Conservation (phyloP, 768 basidiomycete species). For the Sutorius australiensis region DNA sequence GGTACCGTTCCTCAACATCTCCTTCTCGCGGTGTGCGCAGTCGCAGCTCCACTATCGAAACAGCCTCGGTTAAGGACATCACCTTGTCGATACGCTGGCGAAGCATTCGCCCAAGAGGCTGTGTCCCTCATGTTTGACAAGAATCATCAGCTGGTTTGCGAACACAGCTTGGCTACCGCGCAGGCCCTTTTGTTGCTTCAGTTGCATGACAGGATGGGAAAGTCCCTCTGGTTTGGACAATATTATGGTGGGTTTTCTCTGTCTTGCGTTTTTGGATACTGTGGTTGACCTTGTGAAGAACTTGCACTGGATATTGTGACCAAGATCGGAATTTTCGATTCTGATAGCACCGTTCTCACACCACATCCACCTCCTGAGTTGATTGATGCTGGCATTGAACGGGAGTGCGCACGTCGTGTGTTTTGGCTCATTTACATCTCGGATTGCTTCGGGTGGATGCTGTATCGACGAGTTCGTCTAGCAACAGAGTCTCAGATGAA, state of each 20-base stretch:
- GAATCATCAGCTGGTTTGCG: conserved; percentile 54
- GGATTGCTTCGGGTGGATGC: conserved; percentile 43
- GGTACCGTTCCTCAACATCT: conserved; percentile 68
- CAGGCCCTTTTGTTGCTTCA: conserved; percentile 75
- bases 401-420: conserved; percentile 74
- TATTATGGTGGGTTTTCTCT: conserved; percentile 29
- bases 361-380: conserved; percentile 57
- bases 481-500: conserved; percentile 44
- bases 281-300: conserved; percentile 41
- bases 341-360: conserved; percentile 58
- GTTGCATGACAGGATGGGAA: conserved; percentile 55
- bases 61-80: conserved; percentile 57
- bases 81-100: conserved; percentile 53
- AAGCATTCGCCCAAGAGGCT: conserved; percentile 55
- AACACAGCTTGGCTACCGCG: conserved; percentile 64
- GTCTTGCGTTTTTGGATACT: not conserved
- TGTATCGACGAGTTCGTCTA: conserved; percentile 34
- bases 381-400: conserved; percentile 61
- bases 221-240: conserved; percentile 28
- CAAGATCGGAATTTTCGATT: conserved; percentile 59
- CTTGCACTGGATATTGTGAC: conserved; percentile 61
- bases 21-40: conserved; percentile 69
- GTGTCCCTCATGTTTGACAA: conserved; percentile 68
- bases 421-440: conserved; percentile 76
- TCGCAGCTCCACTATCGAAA: conserved; percentile 73